Conservation (phyloP, 1,139 yeast species). For the Geotrichum histeridarum region DNA sequence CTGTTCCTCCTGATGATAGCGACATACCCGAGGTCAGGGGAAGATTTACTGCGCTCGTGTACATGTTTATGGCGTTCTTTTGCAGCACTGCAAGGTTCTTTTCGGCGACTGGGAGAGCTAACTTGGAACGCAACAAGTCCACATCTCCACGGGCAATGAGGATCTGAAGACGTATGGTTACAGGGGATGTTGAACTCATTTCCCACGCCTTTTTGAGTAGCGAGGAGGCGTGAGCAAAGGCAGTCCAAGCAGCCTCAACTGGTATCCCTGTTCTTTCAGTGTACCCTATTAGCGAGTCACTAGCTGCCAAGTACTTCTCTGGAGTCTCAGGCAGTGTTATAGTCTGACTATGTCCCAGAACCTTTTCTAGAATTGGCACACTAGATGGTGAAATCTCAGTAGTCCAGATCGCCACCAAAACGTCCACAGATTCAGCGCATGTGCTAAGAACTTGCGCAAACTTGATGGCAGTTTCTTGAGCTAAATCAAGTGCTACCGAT, state of each 20-base stretch:
- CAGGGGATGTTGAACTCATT: slow-evolving; percentile 4
- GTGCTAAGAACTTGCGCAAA: slow-evolving; percentile 13
- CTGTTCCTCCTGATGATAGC: slow-evolving; percentile 3
- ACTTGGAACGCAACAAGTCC: slow-evolving; percentile 26
- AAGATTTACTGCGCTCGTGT: slow-evolving; percentile 24
- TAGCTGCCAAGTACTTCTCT: slow-evolving; percentile 26
- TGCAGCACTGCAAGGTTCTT: slow-evolving; percentile 24
- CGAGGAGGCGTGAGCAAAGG: slow-evolving; percentile 10
- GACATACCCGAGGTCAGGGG: slow-evolving; percentile 5
- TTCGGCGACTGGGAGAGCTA: slow-evolving; percentile 24
- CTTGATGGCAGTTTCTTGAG: slow-evolving; percentile 6
- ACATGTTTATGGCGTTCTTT: slow-evolving; percentile 27
- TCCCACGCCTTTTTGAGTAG: slow-evolving; percentile 17
- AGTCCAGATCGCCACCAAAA: slow-evolving; percentile 4
- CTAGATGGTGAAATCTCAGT: not conserved
- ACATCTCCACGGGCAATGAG: slow-evolving; percentile 30
- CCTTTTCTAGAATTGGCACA: not conserved
- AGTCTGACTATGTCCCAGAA: not conserved
- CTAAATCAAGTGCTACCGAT: not conserved
- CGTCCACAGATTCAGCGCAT: slow-evolving; percentile 10
- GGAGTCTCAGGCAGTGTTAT: slow-evolving; percentile 22
- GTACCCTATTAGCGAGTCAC: slow-evolving; percentile 27
- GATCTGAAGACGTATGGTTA: slow-evolving; percentile 19
- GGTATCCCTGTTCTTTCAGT: slow-evolving; percentile 18
- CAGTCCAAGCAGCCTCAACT: slow-evolving; percentile 10